Evolutionary conservation across 108 stramenopile genomes (phyloP).

Genomic region (Seminavis robusta): DNA sequence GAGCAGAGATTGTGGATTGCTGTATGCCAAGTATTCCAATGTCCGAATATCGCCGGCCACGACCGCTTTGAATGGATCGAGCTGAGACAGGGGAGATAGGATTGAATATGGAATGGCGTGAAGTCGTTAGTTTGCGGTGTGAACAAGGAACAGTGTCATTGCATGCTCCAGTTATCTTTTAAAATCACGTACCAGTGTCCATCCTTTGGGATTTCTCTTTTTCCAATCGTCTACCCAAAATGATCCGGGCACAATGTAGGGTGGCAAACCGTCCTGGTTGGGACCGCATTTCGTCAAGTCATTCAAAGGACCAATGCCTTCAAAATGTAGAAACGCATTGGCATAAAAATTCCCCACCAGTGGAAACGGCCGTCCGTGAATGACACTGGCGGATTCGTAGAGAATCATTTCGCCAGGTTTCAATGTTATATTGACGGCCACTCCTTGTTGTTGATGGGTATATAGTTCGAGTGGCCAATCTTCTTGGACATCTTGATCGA

Average conservation of each 20-base stretch:
- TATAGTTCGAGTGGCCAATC: conserved; percentile 90
- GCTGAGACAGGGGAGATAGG: no score
- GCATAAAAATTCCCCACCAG: conserved; percentile 66
- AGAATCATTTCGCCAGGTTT: conserved; percentile 89
- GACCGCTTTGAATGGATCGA: no score
- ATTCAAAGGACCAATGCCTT: conserved; percentile 40
- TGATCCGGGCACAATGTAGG: conserved; percentile 46
- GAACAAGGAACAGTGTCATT: no score
- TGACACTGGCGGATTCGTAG: conserved; percentile 88
- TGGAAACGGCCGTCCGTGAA: conserved; percentile 92
- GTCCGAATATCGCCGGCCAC: conserved; percentile 50
- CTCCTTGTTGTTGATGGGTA: conserved; percentile 86
- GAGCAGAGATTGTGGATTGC: conserved; percentile 37
- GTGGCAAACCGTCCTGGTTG: conserved; percentile 40
- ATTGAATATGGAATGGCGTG: no score
- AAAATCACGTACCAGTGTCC: conserved; percentile 26
- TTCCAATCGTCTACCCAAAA: conserved; percentile 34
- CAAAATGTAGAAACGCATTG: conserved; percentile 82
- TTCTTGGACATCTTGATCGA: conserved; percentile 77
- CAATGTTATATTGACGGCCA: conserved; percentile 85
- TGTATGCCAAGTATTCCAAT: conserved; percentile 37
- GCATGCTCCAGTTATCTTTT: no score
- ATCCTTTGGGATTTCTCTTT: conserved; percentile 26
- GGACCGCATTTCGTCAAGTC: background rate
- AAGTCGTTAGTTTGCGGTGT: no score